Evolutionary conservation across 805 yeast genomes (phyloP).

Genomic region (Cyberlindnera subsufficiens): DNA sequence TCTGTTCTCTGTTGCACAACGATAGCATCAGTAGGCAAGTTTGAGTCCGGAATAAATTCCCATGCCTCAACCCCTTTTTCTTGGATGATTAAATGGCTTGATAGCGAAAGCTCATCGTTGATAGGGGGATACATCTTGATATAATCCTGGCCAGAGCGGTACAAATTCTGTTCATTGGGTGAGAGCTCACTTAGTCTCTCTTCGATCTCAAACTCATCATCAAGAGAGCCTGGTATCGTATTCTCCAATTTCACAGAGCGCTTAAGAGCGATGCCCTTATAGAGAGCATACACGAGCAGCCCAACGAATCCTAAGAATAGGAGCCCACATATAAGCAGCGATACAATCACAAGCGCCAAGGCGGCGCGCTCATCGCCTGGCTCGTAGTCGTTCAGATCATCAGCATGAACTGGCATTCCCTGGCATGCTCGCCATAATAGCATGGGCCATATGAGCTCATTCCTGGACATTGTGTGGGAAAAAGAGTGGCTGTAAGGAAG

Average conservation of each 20-base stretch:
- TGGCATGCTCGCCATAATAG: too few relatives aligned
- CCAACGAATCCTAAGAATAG: constrained; percentile 5
- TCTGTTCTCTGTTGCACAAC: constrained; percentile 42
- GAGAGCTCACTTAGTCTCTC: constrained; percentile 43
- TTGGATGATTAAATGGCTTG: constrained; percentile 40
- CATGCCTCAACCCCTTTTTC: constrained; percentile 82
- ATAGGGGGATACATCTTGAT: constrained; percentile 19
- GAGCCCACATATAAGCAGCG: constrained; percentile 3
- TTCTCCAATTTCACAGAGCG: constrained; percentile 15
- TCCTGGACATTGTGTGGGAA: too few relatives aligned
- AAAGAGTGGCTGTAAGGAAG: too few relatives aligned
- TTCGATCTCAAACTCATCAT: constrained; percentile 39
- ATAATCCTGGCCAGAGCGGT: constrained; percentile 39
- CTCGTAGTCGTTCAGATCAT: not conserved
- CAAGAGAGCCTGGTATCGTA: constrained; percentile 50
- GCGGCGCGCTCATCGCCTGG: constrained; percentile 2
- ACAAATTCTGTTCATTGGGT: constrained; percentile 50
- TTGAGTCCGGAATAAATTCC: constrained; percentile 51
- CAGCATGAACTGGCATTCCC: too few relatives aligned
- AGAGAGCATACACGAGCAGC: constrained; percentile 1
- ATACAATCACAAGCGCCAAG: constrained; percentile 4
- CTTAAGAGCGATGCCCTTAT: constrained; percentile 1
- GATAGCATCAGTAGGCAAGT: constrained; percentile 44
- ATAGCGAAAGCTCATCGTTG: constrained; percentile 24
- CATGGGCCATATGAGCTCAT: too few relatives aligned